Base-by-base conservation (phyloP, 2,329 filamentous ascomycete species). In the Arthrinium puccinioides region DNA sequence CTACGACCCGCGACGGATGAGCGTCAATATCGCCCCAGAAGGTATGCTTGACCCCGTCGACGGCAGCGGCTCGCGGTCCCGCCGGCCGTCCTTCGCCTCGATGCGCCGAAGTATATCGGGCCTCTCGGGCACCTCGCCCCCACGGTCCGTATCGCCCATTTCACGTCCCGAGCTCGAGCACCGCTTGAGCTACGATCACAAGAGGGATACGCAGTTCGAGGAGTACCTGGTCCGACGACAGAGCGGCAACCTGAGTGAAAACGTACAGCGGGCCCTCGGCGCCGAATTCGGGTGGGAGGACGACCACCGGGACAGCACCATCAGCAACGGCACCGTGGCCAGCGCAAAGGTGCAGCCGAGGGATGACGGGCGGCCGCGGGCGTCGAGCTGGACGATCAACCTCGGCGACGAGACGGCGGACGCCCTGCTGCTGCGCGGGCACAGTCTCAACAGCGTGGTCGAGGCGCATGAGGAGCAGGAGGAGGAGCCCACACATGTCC, bases 161-260 rank as follows among this genome's bases (percentile, higher is more conserved):
- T 27, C 42, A 37, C 15, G 43, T 44, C 32, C 45, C 36, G 24
- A 30, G 6, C 9, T 20, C 11, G 45, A 53, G 37, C 51, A 47
- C 4, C 49, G 43, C 18, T 26, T 25, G 9, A 54, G 57, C 27
- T 70, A 70, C 50, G 60, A 55, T 36, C 67, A 71, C 51, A 55
- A 62, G 53, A 59, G 67, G 6, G 63, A 69, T 37, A 70, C 67
- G 4, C 59, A 64, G 38, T 72, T 70, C 40, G 68, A 71, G 33
- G 60, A 63, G 5, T 71, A 66, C 47, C 46, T 67, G 14, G 57
- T 59, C 18, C 58, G 55, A 8, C 57, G 58, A 9, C 45, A 42
- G 4, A 55, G 52, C 37, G 40, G 44, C 15, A 42, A 30, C 30
- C 41, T 47, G 13, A 43, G 46, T 9, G 48, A 51, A 4, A 55